Evolutionary conservation across 2,329 filamentous ascomycete genomes (phyloP).

Genomic region (Aspergillus nomiae): DNA sequence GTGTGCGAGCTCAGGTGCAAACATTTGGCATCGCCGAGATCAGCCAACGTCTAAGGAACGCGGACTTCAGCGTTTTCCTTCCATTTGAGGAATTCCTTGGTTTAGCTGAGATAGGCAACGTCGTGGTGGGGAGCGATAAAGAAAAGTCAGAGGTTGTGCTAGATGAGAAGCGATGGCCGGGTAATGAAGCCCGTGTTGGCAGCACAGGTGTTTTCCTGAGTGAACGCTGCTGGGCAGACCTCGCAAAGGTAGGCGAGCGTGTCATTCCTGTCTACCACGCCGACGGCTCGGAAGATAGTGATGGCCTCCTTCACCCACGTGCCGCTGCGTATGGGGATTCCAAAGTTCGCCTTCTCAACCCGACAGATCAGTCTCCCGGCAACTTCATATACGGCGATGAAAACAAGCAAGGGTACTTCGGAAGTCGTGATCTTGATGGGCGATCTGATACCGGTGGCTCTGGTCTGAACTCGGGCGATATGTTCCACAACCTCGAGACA

Average conservation of each 20-base stretch:
- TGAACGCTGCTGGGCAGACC: conserved; percentile 91
- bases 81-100: conserved; percentile 96
- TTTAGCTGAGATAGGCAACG: conserved; percentile 77
- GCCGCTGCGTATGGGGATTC: conserved; percentile 48
- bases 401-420: conserved; percentile 79
- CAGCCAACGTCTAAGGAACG: conserved; percentile 86
- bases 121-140: conserved; percentile 85
- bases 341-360: conserved; percentile 57
- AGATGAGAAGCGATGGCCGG: conserved; percentile 88
- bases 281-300: conserved; percentile 60
- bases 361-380: conserved; percentile 54
- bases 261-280: conserved; percentile 62
- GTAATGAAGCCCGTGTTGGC: conserved; percentile 86
- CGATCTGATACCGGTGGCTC: conserved; percentile 91
- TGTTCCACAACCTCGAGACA: conserved; percentile 97
- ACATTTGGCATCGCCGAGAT: conserved; percentile 97
- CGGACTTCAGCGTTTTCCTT: conserved; percentile 93
- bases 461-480: conserved; percentile 88
- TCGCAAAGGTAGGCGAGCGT: conserved; percentile 71
- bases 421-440: conserved; percentile 73
- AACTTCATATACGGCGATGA: conserved; percentile 70
- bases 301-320: conserved; percentile 59
- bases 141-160: conserved; percentile 92
- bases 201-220: conserved; percentile 94
- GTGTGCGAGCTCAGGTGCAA: conserved; percentile 90